phyloP scores from a whole-genome alignment of 306 rosid genomes.

The Inga laurina region DNA sequence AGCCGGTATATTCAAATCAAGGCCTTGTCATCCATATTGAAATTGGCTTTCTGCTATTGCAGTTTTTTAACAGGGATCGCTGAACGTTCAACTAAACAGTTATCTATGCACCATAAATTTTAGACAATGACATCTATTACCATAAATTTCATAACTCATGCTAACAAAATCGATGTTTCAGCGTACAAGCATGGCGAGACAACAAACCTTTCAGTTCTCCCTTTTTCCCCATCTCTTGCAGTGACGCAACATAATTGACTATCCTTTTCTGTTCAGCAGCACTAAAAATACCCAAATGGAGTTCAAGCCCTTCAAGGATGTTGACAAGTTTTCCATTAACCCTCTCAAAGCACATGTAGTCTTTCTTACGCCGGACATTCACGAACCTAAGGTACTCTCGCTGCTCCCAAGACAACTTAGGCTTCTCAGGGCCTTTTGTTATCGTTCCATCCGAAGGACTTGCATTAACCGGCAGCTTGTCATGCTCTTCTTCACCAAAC shows the following conservation, averaged over 20 bases:
- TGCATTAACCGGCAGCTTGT: constrained; percentile 41
- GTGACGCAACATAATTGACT: constrained; percentile 51
- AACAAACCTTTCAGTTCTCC: constrained; percentile 82
- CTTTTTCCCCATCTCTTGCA: constrained; percentile 72
- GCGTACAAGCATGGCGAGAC: constrained; percentile 4
- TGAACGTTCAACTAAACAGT: not conserved
- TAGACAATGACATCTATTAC: not conserved
- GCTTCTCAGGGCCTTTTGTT: constrained; percentile 52
- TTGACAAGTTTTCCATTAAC: constrained; percentile 66
- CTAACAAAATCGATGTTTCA: not conserved
- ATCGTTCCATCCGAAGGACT: constrained; percentile 37
- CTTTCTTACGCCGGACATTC: constrained; percentile 64
- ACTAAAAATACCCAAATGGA: constrained; percentile 79
- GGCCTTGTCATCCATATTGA: not conserved
- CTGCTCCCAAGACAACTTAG: constrained; percentile 72
- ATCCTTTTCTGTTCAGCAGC: constrained; percentile 91
- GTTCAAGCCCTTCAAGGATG: constrained; percentile 88
- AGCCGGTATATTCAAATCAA: not conserved
- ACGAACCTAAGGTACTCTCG: constrained; percentile 74
- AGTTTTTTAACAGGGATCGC: not conserved
- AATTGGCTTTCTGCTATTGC: not conserved
- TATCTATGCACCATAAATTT: not conserved
- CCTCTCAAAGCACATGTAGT: constrained; percentile 76
- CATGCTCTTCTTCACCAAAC: constrained; percentile 56
- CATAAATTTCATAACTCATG: not conserved